These are phyloP conservation scores for Chenopodium album DNA, from an alignment of 148 eudicot genomes.

Conservation along the genomic window DNA sequence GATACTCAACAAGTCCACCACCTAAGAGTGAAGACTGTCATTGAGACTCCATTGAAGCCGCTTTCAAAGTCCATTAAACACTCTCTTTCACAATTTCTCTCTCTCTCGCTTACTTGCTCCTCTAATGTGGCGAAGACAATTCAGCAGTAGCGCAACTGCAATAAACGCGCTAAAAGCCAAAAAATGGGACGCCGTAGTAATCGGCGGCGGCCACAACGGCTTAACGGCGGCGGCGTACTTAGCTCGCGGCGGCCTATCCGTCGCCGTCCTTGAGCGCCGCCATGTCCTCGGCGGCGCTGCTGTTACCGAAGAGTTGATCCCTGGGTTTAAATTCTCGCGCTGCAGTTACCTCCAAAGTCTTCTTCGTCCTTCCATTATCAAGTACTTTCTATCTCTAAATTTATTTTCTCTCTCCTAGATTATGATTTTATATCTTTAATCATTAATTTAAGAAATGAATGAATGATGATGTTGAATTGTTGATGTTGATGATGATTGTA, in stretches of 20 bases:
- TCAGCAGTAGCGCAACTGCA: slow-evolving; percentile 40
- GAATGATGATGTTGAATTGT: too few species aligned
- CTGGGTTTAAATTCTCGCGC: slow-evolving; percentile 94
- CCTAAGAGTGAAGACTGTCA: too few species aligned
- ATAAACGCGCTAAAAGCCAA: slow-evolving; percentile 35
- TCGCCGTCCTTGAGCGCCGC: slow-evolving; percentile 97
- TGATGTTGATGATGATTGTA: too few species aligned
- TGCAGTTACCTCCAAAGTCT: slow-evolving; percentile 98
- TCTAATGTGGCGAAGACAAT: slow-evolving; percentile 54
- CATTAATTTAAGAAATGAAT: too few species aligned
- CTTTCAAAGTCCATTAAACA: slow-evolving; percentile 46
- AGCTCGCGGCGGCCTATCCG: slow-evolving; percentile 86
- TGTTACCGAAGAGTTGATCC: slow-evolving; percentile 86
- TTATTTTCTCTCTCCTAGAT: background rate
- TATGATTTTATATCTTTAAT: background rate
- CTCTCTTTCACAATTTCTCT: background rate
- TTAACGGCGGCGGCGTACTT: slow-evolving; percentile 92
- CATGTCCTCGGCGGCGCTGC: slow-evolving; percentile 93
- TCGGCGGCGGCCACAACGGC: slow-evolving; percentile 98
- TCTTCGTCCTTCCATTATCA: slow-evolving; percentile 77
- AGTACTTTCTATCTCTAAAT: slow-evolving; percentile 30
- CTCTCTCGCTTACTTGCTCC: background rate
- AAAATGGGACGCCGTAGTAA: slow-evolving; percentile 85
- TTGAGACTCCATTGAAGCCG: slow-evolving; percentile 46
- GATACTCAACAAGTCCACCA: too few species aligned